phyloP scores from a whole-genome alignment of 163 green algal genomes.

The Chloroidium sp. region DNA sequence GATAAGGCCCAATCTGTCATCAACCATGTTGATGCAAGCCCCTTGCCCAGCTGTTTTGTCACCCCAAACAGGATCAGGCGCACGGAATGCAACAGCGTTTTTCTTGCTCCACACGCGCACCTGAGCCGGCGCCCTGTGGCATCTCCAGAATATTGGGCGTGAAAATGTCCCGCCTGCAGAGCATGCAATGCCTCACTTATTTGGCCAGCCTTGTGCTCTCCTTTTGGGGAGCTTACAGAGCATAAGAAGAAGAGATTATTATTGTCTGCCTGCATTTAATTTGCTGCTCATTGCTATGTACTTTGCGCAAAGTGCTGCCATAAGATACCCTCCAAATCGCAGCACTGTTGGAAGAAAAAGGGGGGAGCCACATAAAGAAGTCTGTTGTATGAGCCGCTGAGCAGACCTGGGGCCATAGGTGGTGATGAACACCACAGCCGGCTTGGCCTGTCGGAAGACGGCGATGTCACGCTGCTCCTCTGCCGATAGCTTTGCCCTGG shows the following conservation, averaged over 20 bases:
- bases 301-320: too few relatives aligned
- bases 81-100: too few relatives aligned
- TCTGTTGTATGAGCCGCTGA: background rate
- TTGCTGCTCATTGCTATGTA: background rate
- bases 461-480: conserved; percentile 31
- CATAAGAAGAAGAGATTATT: too few relatives aligned
- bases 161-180: conserved; percentile 69
- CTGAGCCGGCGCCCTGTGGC: conserved; percentile 75
- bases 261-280: too few relatives aligned
- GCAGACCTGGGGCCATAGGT: conserved; percentile 21
- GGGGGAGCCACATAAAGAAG: background rate
- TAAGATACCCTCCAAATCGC: background rate
- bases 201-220: background rate
- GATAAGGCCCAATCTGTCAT: too few relatives aligned
- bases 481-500: conserved; percentile 8
- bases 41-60: too few relatives aligned
- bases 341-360: background rate
- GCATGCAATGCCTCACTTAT: background rate
- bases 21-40: too few relatives aligned
- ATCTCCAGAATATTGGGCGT: conserved; percentile 75
- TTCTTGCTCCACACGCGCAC: conserved; percentile 8
- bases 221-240: background rate
- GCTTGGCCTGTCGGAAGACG: conserved; percentile 31
- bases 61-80: too few relatives aligned
- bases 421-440: conserved; percentile 41